Conservation (phyloP, 2,329 filamentous ascomycete genomes). For the Cylindrodendrum hubeiense region DNA sequence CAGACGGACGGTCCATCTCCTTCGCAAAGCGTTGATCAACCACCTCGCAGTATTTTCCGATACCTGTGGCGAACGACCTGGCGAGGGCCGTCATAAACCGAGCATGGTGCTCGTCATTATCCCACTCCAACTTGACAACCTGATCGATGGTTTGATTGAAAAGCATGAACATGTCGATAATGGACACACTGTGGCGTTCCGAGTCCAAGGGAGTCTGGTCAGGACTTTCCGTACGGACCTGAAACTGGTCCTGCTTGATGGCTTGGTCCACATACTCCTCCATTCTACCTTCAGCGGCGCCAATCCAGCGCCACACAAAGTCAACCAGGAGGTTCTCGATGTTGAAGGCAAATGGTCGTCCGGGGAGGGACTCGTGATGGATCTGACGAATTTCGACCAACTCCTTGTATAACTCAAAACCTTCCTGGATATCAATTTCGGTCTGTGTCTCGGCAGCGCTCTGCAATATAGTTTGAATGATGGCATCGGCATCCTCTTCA, state of each 20-base stretch:
- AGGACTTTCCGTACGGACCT: slow-evolving; percentile 75
- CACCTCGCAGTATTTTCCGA: slow-evolving; percentile 91
- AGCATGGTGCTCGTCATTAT: slow-evolving; percentile 92
- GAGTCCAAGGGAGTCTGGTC: slow-evolving; percentile 78
- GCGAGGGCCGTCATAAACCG: slow-evolving; percentile 97
- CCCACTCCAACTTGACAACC: slow-evolving; percentile 88
- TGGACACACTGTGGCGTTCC: slow-evolving; percentile 90
- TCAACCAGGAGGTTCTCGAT: slow-evolving; percentile 88
- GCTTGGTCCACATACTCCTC: slow-evolving; percentile 89
- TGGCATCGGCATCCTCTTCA: slow-evolving; percentile 87
- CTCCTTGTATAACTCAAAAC: slow-evolving; percentile 93
- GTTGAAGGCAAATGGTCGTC: slow-evolving; percentile 84
- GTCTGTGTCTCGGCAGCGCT: slow-evolving; percentile 75
- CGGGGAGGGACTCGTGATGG: slow-evolving; percentile 80
- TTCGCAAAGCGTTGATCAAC: slow-evolving; percentile 86
- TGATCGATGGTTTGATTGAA: slow-evolving; percentile 95
- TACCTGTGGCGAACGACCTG: slow-evolving; percentile 84
- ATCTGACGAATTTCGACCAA: slow-evolving; percentile 87
- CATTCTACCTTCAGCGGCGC: slow-evolving; percentile 82
- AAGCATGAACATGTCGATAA: slow-evolving; percentile 92
- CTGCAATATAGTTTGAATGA: slow-evolving; percentile 85
- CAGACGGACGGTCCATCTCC: slow-evolving; percentile 94
- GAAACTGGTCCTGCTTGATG: slow-evolving; percentile 90
- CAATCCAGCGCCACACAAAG: slow-evolving; percentile 97
- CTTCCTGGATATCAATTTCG: slow-evolving; percentile 90